A percentile compares a stretch with the other conserved stretches of the same genome.
Evolutionary conservation across 106 monocot genomes (phyloP).

Genomic region (Allium cepa): DNA sequence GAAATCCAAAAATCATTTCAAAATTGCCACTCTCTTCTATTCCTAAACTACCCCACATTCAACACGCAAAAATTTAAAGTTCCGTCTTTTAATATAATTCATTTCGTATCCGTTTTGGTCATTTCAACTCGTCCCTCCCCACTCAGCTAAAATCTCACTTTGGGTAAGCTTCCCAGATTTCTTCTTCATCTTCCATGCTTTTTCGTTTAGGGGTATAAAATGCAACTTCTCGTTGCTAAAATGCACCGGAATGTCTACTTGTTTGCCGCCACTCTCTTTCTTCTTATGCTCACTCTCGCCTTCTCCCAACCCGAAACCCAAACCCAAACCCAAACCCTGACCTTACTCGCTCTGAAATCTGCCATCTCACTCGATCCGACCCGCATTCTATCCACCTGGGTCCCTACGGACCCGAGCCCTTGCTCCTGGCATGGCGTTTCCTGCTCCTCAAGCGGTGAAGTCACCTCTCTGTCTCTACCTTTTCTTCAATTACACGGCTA

Average conservation of each 20-base stretch:
- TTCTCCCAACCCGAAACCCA: slow-evolving; percentile 14
- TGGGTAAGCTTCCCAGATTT: too few relatives aligned
- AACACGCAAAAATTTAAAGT: too few relatives aligned
- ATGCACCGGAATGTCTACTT: neutral
- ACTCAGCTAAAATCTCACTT: too few relatives aligned
- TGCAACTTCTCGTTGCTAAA: slow-evolving; percentile 2
- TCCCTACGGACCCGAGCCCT: slow-evolving; percentile 38
- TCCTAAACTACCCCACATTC: too few relatives aligned
- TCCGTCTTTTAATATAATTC: too few relatives aligned
- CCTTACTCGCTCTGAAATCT: slow-evolving; percentile 70
- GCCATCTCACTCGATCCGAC: slow-evolving; percentile 66
- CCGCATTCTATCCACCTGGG: slow-evolving; percentile 42
- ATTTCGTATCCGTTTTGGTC: too few relatives aligned
- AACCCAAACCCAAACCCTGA: slow-evolving; percentile 42
- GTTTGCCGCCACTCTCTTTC: neutral
- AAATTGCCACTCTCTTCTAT: too few relatives aligned
- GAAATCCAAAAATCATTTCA: too few relatives aligned
- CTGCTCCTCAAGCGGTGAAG: slow-evolving; percentile 32
- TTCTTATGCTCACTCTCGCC: slow-evolving; percentile 6
- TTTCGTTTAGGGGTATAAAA: too few relatives aligned
- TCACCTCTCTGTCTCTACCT: slow-evolving; percentile 34
- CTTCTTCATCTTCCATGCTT: too few relatives aligned
- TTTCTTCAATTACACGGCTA: slow-evolving; percentile 55
- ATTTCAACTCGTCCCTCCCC: too few relatives aligned
- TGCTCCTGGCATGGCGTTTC: slow-evolving; percentile 58